Evolutionary conservation across 2,329 filamentous ascomycete species (phyloP).

Genomic region (Fusarium fracticaudum): DNA sequence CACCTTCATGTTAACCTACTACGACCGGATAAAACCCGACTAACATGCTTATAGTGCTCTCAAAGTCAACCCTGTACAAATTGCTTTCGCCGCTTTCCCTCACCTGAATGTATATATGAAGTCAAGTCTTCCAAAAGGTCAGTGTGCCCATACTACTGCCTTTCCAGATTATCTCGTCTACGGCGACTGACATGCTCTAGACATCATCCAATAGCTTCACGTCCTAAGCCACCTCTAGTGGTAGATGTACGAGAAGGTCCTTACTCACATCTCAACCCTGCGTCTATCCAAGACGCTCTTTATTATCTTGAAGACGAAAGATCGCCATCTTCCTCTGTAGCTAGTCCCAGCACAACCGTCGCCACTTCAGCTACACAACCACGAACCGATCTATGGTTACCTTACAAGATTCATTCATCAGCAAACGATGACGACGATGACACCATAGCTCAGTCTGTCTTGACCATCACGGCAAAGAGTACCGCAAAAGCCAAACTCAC

Average conservation of each 20-base stretch:
- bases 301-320: constrained; percentile 44
- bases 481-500: constrained; percentile 45
- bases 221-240: constrained; percentile 24
- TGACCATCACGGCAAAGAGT: constrained; percentile 45
- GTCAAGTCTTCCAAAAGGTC: constrained; percentile 38
- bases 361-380: neutral
- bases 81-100: constrained; percentile 62
- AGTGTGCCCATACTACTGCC: neutral
- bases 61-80: constrained; percentile 64
- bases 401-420: constrained; percentile 40
- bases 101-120: constrained; percentile 60
- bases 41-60: constrained; percentile 56
- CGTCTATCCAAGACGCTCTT: constrained; percentile 48
- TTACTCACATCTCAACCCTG: constrained; percentile 51
- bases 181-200: constrained; percentile 12
- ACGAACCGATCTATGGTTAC: constrained; percentile 32
- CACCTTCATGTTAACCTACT: neutral
- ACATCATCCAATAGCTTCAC: neutral
- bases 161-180: neutral
- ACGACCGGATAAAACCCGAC: neutral
- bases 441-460: constrained; percentile 42
- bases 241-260: constrained; percentile 39
- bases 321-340: neutral
- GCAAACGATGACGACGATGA: constrained; percentile 43
- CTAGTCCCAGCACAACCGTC: neutral